Base-by-base conservation (phyloP, 306 rosid species). In the Fragaria nilgerrensis region DNA sequence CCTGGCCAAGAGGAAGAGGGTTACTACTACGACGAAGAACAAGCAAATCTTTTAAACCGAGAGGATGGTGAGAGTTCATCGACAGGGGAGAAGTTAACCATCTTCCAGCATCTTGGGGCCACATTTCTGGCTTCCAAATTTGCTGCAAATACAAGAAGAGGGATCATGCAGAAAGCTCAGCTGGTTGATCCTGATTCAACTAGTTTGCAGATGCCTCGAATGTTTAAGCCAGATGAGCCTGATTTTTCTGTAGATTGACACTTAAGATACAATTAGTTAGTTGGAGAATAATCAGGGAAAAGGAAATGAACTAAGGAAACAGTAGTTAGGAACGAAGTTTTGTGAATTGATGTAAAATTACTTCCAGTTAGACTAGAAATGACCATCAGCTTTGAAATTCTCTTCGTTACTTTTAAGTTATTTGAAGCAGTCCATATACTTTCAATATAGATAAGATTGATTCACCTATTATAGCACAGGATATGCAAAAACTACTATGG, bases 191-290 rank as follows among this genome's bases (percentile, higher is more conserved):
- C 86, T 44, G 85, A 72, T 74, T 77, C 86, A 41, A 32, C 87
- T 2, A 80, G 82, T 78, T 80, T 87, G 67, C 72, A 82, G 70
- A 85, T 91, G 85, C 97, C 96, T 27, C 86, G 88, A 45, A 77
- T 94, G 82, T 90, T 92, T 84, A 94, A 94, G 86, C 98, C 97
- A 58, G 90, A 80, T 69, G 97, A 92, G 79, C 97, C 95, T 56
- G 93, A 94, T 87, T 94, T 94, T 86, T 92, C 90, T 45, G 6
- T 63, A 44, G 86, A 85, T 50, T 79, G 63, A 65, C 81, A 75
- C 14, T 9, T 63, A 58, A 75, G 67, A 27, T 29, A 82, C 55
- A 81, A 81, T 78, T 84, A 83, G 86, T 78, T 78, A 74, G 83
- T 70, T 66, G 70, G 48, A 75, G 68, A 25, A 41, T 64, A n/a